These are phyloP conservation scores for Carex scoparia DNA, from an alignment of 176 grass and related monocot species.

Conservation along the genomic window DNA sequence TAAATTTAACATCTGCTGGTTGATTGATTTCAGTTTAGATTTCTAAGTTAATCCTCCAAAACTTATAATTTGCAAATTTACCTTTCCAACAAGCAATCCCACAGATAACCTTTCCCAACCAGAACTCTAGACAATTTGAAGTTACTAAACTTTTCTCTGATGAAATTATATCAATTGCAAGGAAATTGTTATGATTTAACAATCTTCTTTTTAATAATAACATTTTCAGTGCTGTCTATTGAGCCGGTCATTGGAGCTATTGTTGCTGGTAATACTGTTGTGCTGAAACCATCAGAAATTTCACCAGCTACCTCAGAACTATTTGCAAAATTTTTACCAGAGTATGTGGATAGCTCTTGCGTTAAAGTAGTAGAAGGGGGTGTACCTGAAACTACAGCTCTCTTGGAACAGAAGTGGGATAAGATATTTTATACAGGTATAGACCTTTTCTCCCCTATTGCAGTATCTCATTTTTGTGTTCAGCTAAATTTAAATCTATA, in stretches of 20 bases:
- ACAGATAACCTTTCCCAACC: background rate
- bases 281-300: constrained; percentile 90
- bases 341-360: constrained; percentile 76
- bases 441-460: constrained; percentile 2
- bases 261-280: constrained; percentile 70
- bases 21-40: background rate
- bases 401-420: constrained; percentile 86
- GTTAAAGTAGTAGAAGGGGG: constrained; percentile 86
- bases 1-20: background rate
- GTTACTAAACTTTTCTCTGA: background rate
- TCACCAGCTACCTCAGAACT: constrained; percentile 66
- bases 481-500: background rate
- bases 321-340: constrained; percentile 68
- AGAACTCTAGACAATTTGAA: background rate
- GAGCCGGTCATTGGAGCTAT: constrained; percentile 90
- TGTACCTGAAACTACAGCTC: constrained; percentile 51
- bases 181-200: background rate
- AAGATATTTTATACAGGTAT: constrained; percentile 98
- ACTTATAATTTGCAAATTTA: background rate
- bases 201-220: constrained; percentile 7
- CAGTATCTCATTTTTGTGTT: background rate
- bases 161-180: background rate
- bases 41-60: background rate
- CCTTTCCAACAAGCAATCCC: background rate
- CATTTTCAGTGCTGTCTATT: constrained; percentile 61